Evolutionary conservation across 495 filamentous ascomycete genomes (phyloP).

Genomic region (Aspergillus bertholletiae): DNA sequence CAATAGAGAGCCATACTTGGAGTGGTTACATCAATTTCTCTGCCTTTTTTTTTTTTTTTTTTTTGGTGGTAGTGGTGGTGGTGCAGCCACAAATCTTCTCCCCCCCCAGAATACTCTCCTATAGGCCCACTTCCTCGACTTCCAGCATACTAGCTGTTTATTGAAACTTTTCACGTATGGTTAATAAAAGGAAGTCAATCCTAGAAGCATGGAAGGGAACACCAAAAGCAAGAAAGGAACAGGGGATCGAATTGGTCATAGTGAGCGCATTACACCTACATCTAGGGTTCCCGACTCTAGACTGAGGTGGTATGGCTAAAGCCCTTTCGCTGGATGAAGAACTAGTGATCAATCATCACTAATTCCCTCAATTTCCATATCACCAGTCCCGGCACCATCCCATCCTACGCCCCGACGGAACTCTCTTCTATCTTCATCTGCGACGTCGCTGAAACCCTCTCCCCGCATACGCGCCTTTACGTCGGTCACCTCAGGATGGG

Average conservation of each 20-base stretch:
- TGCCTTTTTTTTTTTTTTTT: not conserved
- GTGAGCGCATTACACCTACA: not conserved
- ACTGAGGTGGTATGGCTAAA: no score
- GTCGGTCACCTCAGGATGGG: constrained; percentile 28
- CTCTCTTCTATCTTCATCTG: constrained; percentile 14
- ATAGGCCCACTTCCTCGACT: not conserved
- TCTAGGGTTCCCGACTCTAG: not conserved
- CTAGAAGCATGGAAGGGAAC: not conserved
- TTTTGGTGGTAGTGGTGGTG: no score
- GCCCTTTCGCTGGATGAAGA: not conserved
- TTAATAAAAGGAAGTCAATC: not conserved
- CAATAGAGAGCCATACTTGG: not conserved
- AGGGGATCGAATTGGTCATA: not conserved
- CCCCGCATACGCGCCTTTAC: constrained; percentile 30
- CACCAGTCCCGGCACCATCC: constrained; percentile 29
- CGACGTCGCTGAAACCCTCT: constrained; percentile 27
- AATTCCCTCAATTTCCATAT: constrained; percentile 30
- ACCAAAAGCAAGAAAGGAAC: not conserved
- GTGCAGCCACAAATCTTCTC: no score
- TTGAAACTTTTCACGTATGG: not conserved
- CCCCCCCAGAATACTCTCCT: no score
- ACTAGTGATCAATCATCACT: constrained; percentile 13
- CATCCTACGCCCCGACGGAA: constrained; percentile 37
- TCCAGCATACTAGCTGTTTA: not conserved
- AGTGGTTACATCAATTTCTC: not conserved